A percentile compares a stretch with the other conserved stretches of the same genome.
Conservation (phyloP, 164 flowering plant species). For the Piper longum region DNA sequence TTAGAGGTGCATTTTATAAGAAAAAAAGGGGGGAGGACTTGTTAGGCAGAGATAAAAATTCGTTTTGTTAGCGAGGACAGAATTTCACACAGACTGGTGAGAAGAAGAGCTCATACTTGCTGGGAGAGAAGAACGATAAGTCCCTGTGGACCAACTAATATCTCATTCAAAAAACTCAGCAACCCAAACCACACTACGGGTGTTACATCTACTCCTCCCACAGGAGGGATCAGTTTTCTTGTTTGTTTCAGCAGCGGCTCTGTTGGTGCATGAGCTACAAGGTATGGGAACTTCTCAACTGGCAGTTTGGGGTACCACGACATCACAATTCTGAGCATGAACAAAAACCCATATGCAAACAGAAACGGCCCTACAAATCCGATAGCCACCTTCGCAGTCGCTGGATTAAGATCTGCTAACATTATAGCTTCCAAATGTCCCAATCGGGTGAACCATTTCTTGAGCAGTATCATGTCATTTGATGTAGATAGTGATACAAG, state of each 20-base stretch:
- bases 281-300: constrained; percentile 80
- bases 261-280: constrained; percentile 86
- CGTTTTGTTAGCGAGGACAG: no score
- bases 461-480: no score
- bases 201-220: constrained; percentile 95
- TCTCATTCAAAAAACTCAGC: constrained; percentile 72
- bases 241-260: constrained; percentile 71
- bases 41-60: no score
- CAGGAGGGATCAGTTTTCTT: constrained; percentile 78
- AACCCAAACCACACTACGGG: constrained; percentile 98
- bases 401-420: constrained; percentile 67
- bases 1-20: no score
- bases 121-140: constrained; percentile 78
- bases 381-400: constrained; percentile 66
- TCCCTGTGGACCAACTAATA: constrained; percentile 84
- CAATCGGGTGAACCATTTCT: no score
- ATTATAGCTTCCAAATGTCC: no score
- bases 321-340: constrained; percentile 82
- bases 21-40: no score
- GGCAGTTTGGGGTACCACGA: constrained; percentile 99
- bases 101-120: constrained; percentile 21
- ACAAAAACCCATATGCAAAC: constrained; percentile 64
- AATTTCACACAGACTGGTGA: not conserved
- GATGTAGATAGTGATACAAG: no score
- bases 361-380: constrained; percentile 66